Base-by-base conservation (phyloP, 1,284 basidiomycete genomes). In the Fistulinella staudtii region DNA sequence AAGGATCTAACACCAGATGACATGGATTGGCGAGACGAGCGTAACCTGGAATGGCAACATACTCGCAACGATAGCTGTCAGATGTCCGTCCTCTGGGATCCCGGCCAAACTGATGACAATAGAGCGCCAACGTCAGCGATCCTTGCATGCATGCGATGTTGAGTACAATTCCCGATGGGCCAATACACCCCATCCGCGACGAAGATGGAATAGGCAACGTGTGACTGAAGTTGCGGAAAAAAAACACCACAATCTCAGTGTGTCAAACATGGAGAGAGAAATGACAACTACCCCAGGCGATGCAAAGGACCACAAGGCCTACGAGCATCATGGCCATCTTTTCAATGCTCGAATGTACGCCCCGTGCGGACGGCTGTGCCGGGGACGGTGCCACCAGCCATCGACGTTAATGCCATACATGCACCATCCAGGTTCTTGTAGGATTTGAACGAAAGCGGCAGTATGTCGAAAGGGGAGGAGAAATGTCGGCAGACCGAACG, bases 381-480 rank as follows among this genome's bases (percentile, higher is more conserved):
- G 17, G 13, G 1, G 58, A 58, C 1, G 55, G 54, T 0, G 17
- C 3, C n/a, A 37, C 37, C 8, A 63, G 57, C 5, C 30, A 4
- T 11, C 21, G 21, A 53, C 47, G 14, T 31, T 41, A 8, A 63
- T 51, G 21, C 51, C 40, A 20, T 27, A 42, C 62, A 63, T 65
- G 21, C 64, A 58, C 8, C 35, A 50, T 3, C 48, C 52, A 3
- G 36, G 22, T 17, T 47, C 45, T 1, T 45, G 52, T 8, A 51
- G 0, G 35, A 63, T 53, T 9, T 58, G 57, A 5, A 66, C 51
- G 28, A 63, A 51, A 5, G 61, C 64, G 2, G 61, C 57, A 5
- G 64, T 58, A 63, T 60, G 14, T 63, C 60, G n/a, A 63, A 59
- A 20, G 63, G 51, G 1, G 63, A 65, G 24, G 63, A 57, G 18